Base-by-base conservation (phyloP, 768 basidiomycete species). In the Tylopilus felleus region DNA sequence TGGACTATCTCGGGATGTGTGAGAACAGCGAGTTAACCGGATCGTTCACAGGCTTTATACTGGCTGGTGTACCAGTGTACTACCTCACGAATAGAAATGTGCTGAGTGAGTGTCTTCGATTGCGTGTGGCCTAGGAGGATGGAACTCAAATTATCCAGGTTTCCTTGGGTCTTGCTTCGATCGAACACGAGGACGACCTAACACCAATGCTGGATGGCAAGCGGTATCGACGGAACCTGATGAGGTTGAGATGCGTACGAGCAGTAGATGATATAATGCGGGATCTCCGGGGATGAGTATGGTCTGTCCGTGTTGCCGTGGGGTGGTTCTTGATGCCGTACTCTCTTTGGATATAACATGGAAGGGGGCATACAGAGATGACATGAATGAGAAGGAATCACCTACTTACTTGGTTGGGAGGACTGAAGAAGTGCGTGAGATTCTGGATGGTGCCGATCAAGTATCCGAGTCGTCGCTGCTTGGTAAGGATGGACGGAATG, bases 11-110 rank as follows among this genome's bases (percentile, higher is more conserved):
- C 14, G 33, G 17, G 43, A 45, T 22, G 19, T 35, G 23, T 39
- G 12, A 25, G 29, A 48, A 9, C 17, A 21, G 16, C 48, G 4
- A 3, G 36, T 48, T 55, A 29, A 57, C 39, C 38, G 36, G 16
- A 10, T 38, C 46, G 17, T 46, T 55, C 25, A 42, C 61, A 93
- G 90, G 80, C 4, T 94, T 94, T 60, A 83, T 94, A 14, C 74
- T 84, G 33, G 81, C 81, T 52, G 92, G 92, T 8, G 73, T 94
- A 47, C 92, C 92, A 1, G 79, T 93, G 43, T 94, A 92, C 62
- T 93, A 90, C 64, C 65, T 92, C 39, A 91, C 92, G 17, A 84
- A 81, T 60, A 74, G 75, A 43, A 73, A 74, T 54, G 76, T 69
- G 28, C 39, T 62, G 31, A 40, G 81, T 82, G 59, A 71, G 80